Base-by-base conservation (phyloP, 495 filamentous ascomycete species). In the Platismatia glauca region DNA sequence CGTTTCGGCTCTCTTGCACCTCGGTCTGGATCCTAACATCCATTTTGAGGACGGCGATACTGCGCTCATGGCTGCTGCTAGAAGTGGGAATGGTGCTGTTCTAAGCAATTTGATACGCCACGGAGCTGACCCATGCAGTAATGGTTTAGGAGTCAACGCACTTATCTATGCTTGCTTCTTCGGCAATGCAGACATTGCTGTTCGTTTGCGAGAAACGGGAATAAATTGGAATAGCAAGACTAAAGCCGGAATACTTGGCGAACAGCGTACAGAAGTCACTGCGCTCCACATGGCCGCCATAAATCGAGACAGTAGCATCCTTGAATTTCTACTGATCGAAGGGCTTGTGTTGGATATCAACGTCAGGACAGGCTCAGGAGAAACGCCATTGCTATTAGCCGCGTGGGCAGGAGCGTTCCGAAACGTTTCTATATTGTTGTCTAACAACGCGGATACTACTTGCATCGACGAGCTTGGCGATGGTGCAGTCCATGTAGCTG, bases 251-350 rank as follows among this genome's bases (percentile, higher is more conserved):
- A 48, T 58, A 9, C 2, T 18, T 1, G n/a, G 27, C 4, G 0
- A 0, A 4, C 29, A 18, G 3, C 20, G 31, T 12, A 12, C 4
- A 8, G 27, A 41, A 22, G 37, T 38, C 18, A 55, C 56, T 39
- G 62, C 31, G 22, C 62, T 64, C 12, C 62, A 64, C 46, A 27
- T 64, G 12, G 62, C 62, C 11, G 62, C 62, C n/a, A n/a, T 18
- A 20, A 20, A 2, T 7, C 1, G 0, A 37, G 38, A 39, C n/a
- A 34, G 8, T 31, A 18, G 3, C 34, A 4, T 41, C 8, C 34
- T 64, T 1, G 31, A 60, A 31, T 64, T 31, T 2, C 1, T 64
- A 13, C 57, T 64, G 4, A 9, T 53, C 16, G 24, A 58, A 22
- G 33, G 35, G 0, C 29, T 46, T 8, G 18, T 43, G 33, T 34